Conservation (phyloP, 2,329 filamentous ascomycete genomes). For the Fonsecaea pedrosoi region DNA sequence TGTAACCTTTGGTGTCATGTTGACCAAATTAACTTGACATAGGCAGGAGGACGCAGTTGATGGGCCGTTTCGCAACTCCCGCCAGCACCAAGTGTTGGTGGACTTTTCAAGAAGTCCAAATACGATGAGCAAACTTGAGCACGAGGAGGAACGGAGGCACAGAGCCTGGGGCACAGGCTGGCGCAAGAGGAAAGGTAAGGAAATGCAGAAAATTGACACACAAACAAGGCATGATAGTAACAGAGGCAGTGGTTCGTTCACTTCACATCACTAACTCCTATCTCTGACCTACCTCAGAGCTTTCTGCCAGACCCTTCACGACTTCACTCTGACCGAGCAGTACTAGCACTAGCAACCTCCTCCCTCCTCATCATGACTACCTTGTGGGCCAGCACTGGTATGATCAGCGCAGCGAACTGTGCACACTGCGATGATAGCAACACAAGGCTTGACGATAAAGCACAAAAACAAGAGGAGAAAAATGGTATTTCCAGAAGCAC, state of each 20-base stretch:
- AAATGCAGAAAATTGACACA: background rate
- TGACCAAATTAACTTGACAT: background rate
- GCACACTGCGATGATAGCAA: background rate
- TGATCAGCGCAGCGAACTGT: too few species aligned
- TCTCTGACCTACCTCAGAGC: background rate
- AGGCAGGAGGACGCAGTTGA: background rate
- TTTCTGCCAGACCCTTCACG: background rate
- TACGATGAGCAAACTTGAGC: too few species aligned
- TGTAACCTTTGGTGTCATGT: constrained; percentile 5
- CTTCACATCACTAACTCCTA: background rate
- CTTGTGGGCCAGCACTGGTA: background rate
- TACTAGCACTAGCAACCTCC: background rate
- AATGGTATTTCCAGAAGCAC: background rate
- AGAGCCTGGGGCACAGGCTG: background rate
- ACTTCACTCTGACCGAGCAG: background rate
- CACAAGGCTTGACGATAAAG: background rate
- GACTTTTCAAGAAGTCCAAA: background rate
- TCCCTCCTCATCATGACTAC: background rate
- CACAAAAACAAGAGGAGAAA: background rate
- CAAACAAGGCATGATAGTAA: background rate
- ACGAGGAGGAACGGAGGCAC: too few species aligned
- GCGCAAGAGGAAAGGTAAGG: background rate
- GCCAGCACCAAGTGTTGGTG: background rate
- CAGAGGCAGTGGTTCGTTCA: background rate
- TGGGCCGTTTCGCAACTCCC: background rate